phyloP scores from a whole-genome alignment of 108 stramenopile species.

The Hondaea fermentalgiana region DNA sequence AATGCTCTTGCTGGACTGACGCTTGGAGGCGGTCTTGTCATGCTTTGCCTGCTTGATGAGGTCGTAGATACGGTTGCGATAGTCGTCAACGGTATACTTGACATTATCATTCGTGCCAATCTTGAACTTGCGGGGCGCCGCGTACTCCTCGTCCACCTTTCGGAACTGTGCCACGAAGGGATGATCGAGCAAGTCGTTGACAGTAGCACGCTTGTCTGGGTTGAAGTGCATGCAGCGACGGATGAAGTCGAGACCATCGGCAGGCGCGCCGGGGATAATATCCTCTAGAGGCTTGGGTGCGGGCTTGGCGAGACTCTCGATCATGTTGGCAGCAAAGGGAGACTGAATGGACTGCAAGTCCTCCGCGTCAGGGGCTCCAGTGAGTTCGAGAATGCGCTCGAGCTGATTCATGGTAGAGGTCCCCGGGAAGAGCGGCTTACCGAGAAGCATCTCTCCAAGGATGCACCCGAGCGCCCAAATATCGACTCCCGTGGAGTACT shows the following conservation, averaged over 20 bases:
- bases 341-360: slow-evolving; percentile 35
- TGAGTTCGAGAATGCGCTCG: slow-evolving; percentile 59
- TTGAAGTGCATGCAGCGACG: slow-evolving; percentile 44
- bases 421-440: slow-evolving; percentile 57
- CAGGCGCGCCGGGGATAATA: slow-evolving; percentile 33
- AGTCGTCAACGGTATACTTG: slow-evolving; percentile 28
- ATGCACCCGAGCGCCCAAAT: slow-evolving; percentile 51
- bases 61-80: slow-evolving; percentile 11
- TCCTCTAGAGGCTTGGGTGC: slow-evolving; percentile 13
- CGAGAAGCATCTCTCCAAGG: slow-evolving; percentile 45
- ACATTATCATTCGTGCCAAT: background rate
- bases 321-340: slow-evolving; percentile 47
- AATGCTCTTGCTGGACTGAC: background rate
- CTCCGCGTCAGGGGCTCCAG: slow-evolving; percentile 30
- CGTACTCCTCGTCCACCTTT: slow-evolving; percentile 35
- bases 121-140: background rate
- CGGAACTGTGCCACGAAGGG: slow-evolving; percentile 51
- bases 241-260: slow-evolving; percentile 47
- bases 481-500: slow-evolving; percentile 45
- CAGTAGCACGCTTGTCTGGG: slow-evolving; percentile 35
- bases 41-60: slow-evolving; percentile 9
- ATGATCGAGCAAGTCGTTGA: slow-evolving; percentile 38
- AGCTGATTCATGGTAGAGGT: slow-evolving; percentile 57
- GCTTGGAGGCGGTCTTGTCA: background rate
- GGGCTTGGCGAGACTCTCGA: slow-evolving; percentile 38